A percentile compares a stretch with the other conserved stretches of the same genome.
These are phyloP conservation scores for Angophora floribunda DNA, from an alignment of 345 rosid species.

Conservation along the genomic window DNA sequence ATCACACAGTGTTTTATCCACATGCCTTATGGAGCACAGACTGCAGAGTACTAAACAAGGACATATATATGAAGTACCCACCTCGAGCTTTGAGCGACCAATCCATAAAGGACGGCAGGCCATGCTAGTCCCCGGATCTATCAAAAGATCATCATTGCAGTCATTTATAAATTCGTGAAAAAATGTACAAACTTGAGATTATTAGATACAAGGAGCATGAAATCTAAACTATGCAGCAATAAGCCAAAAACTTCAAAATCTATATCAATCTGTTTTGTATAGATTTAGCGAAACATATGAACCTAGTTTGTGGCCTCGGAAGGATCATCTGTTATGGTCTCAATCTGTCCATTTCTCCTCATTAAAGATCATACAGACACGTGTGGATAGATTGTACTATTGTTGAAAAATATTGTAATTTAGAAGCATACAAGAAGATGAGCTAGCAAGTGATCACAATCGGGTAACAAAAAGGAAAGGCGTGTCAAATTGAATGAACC, in stretches of 20 bases:
- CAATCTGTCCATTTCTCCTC: not conserved
- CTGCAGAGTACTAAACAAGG: not conserved
- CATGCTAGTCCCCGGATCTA: slow-evolving; percentile 90
- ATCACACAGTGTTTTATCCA: not conserved
- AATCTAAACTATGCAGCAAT: not conserved
- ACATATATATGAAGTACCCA: not conserved
- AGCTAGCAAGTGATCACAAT: not conserved
- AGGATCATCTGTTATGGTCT: not conserved
- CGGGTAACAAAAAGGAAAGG: not conserved
- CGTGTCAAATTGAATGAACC: slow-evolving; percentile 17
- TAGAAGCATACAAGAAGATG: not conserved
- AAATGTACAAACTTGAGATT: not conserved
- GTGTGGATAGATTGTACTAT: not conserved
- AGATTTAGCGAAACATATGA: not conserved
- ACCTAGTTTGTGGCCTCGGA: not conserved
- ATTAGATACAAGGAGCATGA: not conserved
- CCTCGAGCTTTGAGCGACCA: slow-evolving; percentile 99
- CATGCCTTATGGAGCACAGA: not conserved
- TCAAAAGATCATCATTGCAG: slow-evolving; percentile 4
- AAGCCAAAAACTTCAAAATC: not conserved
- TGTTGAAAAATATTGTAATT: not conserved
- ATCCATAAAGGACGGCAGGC: slow-evolving; percentile 91
- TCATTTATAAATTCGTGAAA: not conserved
- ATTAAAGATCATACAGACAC: not conserved
- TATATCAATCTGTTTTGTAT: slow-evolving; percentile 16